These are phyloP conservation scores for Avena sativa DNA, from an alignment of 176 grass and related monocot species.

Conservation along the genomic window DNA sequence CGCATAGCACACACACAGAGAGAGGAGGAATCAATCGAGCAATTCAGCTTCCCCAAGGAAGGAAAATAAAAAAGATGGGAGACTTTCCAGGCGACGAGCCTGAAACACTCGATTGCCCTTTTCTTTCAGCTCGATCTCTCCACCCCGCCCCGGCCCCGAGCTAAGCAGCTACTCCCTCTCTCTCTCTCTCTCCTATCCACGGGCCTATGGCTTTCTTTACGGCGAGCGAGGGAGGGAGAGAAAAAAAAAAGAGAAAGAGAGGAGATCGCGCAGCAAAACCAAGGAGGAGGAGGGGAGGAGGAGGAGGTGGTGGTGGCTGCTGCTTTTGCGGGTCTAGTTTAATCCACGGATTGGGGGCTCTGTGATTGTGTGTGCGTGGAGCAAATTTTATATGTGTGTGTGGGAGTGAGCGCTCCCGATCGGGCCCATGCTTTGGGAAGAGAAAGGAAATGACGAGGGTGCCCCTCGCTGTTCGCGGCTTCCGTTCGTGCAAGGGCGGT, in stretches of 20 bases:
- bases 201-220: constrained; percentile 39
- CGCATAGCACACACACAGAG: constrained; percentile 40
- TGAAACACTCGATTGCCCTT: constrained; percentile 13
- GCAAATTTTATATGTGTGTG: constrained; percentile 50
- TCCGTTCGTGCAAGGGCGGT: neutral
- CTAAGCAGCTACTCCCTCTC: neutral
- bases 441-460: constrained; percentile 20
- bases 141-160: constrained; percentile 24
- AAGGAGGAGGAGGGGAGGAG: neutral
- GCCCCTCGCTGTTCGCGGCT: constrained; percentile 21
- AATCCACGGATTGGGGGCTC: constrained; percentile 32
- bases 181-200: neutral
- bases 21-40: constrained; percentile 14
- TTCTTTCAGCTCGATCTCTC: constrained; percentile 30
- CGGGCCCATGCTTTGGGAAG: neutral
- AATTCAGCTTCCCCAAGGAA: constrained; percentile 28
- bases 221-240: constrained; percentile 2
- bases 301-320: constrained; percentile 10
- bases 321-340: constrained; percentile 45
- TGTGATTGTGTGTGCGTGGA: constrained; percentile 49
- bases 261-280: constrained; percentile 45
- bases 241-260: neutral
- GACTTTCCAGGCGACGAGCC: constrained; percentile 41
- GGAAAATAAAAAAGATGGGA: constrained; percentile 31
- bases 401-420: constrained; percentile 37